Evolutionary conservation across 2,329 filamentous ascomycete species (phyloP), one percentile per base, ranked within the genome.

Genomic region (Epichloe elymi): DNA sequence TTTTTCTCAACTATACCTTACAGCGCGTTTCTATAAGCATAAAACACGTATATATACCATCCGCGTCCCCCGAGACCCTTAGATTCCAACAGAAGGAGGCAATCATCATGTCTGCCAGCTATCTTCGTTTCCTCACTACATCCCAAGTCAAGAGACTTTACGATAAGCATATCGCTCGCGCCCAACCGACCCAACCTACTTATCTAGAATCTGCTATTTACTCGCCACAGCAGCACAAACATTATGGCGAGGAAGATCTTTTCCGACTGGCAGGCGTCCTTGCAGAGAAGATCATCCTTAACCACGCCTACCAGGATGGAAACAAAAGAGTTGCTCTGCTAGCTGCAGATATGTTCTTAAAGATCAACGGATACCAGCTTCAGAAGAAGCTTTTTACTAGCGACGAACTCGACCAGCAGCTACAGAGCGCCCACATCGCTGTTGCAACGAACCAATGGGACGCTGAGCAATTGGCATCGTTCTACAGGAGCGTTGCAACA

Each of bases 341-440:
- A 2, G 56, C 57, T 1, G 55, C 54, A n/a, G 54, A 59, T 17
- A 56, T 56, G 56, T 59, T 60, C 40, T 48, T 58, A 5, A 55
- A 56, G 36, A 55, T 56, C 19, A 59, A 60, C n/a, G 54, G 57
- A 3, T 52, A 56, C 43, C 53, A 54, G 37, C 20, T 60, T 2
- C 54, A 53, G 43, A 50, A 39, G 33, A 47, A 20, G 3, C 48
- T 51, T 6, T 47, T 20, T 36, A 48, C 42, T 48, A 50, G 46
- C 37, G 35, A 37, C 46, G 4, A 23, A 12, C 6, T 3, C 3
- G 41, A 26, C 19, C 10, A 43, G 11, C 4, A 43, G 41, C 8
- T 43, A 3, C 41, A 43, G 41, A 23, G 11, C 41, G 41, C 19
- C 19, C 19, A 43, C 14, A 14, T 30, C 11, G 41, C 17, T 15